Conservation (phyloP, 2,329 filamentous ascomycete species). For the Trichoderma polysporum region DNA sequence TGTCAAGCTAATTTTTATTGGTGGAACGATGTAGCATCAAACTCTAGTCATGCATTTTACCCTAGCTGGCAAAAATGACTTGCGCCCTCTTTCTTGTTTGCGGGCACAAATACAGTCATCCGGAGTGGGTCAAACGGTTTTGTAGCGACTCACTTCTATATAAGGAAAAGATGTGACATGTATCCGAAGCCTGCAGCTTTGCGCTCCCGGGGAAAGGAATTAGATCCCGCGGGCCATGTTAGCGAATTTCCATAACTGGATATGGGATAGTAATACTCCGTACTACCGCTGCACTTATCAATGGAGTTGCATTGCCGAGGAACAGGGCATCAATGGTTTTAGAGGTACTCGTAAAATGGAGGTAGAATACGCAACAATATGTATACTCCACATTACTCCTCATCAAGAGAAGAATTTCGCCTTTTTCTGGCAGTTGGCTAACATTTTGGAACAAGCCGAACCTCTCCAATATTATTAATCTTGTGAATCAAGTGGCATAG, state of each 20-base stretch:
- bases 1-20: not conserved
- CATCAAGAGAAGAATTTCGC: not conserved
- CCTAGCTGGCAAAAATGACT: not conserved
- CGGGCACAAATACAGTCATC: not conserved
- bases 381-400: not conserved
- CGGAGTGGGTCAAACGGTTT: not conserved
- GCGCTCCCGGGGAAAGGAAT: not conserved
- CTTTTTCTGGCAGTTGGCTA: not conserved
- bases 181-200: not conserved
- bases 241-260: not conserved
- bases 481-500: no score
- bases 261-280: not conserved
- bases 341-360: not conserved
- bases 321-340: not conserved
- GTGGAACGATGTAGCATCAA: not conserved
- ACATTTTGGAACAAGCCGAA: not conserved
- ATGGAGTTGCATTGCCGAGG: not conserved
- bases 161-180: not conserved
- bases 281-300: not conserved
- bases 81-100: not conserved
- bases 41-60: not conserved
- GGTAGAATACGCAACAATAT: not conserved
- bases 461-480: not conserved
- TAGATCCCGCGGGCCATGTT: not conserved
- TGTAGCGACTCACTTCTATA: not conserved